Evolutionary conservation across 352 stramenopile genomes (phyloP).

Genomic region (Globisporangium splendens): DNA sequence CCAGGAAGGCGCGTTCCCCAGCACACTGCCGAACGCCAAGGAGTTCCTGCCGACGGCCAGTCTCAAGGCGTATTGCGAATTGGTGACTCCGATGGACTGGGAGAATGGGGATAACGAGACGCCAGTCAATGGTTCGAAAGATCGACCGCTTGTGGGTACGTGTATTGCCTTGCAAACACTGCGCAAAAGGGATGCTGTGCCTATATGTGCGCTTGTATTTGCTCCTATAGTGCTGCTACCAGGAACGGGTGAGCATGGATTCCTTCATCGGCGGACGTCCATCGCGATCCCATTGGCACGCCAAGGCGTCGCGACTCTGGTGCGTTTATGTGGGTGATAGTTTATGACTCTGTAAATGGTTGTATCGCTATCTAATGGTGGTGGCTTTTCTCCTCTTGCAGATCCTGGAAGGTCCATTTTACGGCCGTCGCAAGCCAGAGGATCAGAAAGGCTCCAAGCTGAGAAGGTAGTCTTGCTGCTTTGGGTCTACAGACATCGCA

Average conservation of each 20-base stretch:
- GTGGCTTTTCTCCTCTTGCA: conserved; percentile 6
- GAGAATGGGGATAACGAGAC: conserved; percentile 9
- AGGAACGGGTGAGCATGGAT: conserved; percentile 74
- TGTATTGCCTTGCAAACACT: neutral
- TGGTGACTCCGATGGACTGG: conserved; percentile 66
- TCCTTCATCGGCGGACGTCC: conserved; percentile 59
- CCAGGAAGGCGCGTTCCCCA: conserved; percentile 51
- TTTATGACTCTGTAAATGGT: too few species aligned
- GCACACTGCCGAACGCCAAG: conserved; percentile 53
- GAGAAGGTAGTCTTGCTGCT: conserved; percentile 26
- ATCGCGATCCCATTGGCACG: conserved; percentile 65
- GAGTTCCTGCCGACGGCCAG: conserved; percentile 53
- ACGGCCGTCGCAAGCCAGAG: conserved; percentile 57
- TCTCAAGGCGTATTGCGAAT: conserved; percentile 58
- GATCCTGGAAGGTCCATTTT: conserved; percentile 81
- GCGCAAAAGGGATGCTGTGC: too few species aligned
- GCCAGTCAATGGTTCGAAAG: conserved; percentile 15
- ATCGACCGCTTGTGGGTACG: conserved; percentile 41
- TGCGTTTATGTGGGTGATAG: conserved; percentile 14
- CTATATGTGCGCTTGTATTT: conserved; percentile 3
- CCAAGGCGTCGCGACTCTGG: conserved; percentile 57
- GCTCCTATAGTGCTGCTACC: conserved; percentile 50
- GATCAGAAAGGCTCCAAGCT: conserved; percentile 77
- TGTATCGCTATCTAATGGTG: too few species aligned
- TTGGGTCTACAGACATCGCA: too few species aligned